phyloP scores from a whole-genome alignment of 1,284 basidiomycete species.

The Porphyrellus sp. region DNA sequence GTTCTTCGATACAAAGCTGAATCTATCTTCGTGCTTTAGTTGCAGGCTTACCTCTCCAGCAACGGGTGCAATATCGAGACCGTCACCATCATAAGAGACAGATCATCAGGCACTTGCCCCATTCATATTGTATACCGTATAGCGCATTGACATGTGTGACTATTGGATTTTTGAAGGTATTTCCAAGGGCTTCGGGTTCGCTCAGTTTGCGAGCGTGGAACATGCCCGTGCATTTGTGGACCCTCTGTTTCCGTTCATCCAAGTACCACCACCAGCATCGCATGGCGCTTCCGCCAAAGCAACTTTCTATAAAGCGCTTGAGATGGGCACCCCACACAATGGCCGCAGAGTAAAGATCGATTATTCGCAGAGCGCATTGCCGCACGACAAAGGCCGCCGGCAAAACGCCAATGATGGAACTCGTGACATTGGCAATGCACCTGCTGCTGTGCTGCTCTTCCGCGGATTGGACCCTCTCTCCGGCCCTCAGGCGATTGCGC shows the following conservation, averaged over 20 bases:
- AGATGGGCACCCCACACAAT: constrained; percentile 59
- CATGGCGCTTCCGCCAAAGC: constrained; percentile 70
- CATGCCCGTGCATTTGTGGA: constrained; percentile 86
- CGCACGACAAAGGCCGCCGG: constrained; percentile 61
- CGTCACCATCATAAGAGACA: constrained; percentile 91
- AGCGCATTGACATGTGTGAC: constrained; percentile 66
- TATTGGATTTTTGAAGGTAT: constrained; percentile 70
- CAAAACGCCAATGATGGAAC: constrained; percentile 84
- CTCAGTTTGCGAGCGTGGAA: constrained; percentile 80
- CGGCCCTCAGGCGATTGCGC: constrained; percentile 78
- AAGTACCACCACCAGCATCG: constrained; percentile 80
- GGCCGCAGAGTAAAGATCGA: constrained; percentile 88
- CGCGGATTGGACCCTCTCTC: constrained; percentile 86
- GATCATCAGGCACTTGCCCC: constrained; percentile 86
- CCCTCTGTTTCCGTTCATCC: constrained; percentile 78
- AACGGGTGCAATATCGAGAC: constrained; percentile 75
- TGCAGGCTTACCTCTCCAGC: constrained; percentile 73
- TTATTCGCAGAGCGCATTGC: constrained; percentile 77
- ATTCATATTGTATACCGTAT: constrained; percentile 65
- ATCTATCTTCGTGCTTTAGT: constrained; percentile 45
- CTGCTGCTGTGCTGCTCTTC: constrained; percentile 78
- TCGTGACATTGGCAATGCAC: constrained; percentile 84
- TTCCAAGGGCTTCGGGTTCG: constrained; percentile 93
- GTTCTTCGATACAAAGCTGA: constrained; percentile 40
- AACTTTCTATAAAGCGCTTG: constrained; percentile 66